Evolutionary conservation across 371 early-diverging fungal genomes (phyloP), one percentile per base, ranked within the genome.

Genomic region (Zopfochytrium polystomum): DNA sequence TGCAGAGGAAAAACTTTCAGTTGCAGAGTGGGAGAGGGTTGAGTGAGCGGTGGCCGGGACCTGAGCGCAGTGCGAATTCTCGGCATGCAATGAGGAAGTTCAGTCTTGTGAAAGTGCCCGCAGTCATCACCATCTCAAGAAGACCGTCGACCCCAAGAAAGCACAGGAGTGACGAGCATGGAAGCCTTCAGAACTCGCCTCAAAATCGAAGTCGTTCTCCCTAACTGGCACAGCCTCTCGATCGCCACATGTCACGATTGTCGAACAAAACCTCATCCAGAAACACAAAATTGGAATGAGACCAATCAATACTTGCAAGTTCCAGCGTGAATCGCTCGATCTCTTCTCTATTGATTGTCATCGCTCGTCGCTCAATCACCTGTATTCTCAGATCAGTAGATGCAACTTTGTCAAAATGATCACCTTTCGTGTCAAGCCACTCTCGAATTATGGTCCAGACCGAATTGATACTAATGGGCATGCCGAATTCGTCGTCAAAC

Each of bases 191-290:
- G 22, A 56, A 56, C 7, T 56, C 44, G 5, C 56, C 56, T 9
- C 56, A 22, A 29, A 9, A 45, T n/a, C 5, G 5, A 2, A 56
- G 18, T 3, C 30, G 9, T 44, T 44, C 30, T 3, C 56, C 56
- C 22, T 46, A 44, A 25, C 18, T 44, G 5, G 20, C 60, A 18
- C 42, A 59, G 2, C 60, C 60, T 54, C 26, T 31, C 9, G 6
- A 11, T 32, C 18, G 9, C 31, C 49, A 31, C 43, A 52, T 52
- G 2, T 15, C 43, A 13, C 33, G 46, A 34, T 61, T 61, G 47
- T 61, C 53, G 25, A 61, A 61, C 4, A 32, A 52, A 18, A 61
- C 61, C 33, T 61, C 53, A 7, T 61, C 61, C n/a, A 61, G 45
- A 31, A 53, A 54, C 33, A 61, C 43, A 0, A 61, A 18, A 46